These are phyloP conservation scores for Salicornia ramosissima DNA, from an alignment of 148 eudicot species.

Conservation along the genomic window DNA sequence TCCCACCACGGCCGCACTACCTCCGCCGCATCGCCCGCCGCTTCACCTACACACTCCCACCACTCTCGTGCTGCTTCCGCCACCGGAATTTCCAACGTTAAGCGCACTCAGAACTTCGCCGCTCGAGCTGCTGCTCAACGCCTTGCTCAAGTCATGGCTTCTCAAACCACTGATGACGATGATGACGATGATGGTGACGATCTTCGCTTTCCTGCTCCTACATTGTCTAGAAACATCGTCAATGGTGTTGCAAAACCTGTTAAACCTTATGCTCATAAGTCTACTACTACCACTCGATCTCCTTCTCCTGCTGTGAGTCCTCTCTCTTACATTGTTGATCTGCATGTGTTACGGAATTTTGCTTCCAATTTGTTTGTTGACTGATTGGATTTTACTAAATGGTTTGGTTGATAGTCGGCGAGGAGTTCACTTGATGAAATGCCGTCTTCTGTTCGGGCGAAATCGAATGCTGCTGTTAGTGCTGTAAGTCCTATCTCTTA, in stretches of 20 bases:
- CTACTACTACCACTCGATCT: constrained; percentile 35
- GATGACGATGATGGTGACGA: constrained; percentile 48
- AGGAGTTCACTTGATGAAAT: constrained; percentile 1
- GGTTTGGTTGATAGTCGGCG: background rate
- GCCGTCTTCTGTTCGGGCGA: background rate
- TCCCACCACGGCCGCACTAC: constrained; percentile 26
- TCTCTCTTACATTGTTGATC: background rate
- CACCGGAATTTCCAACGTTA: constrained; percentile 52
- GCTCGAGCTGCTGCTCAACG: constrained; percentile 90
- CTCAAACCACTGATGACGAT: constrained; percentile 48
- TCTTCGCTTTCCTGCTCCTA: constrained; percentile 22
- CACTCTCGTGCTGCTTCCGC: constrained; percentile 63
- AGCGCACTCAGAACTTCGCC: constrained; percentile 78
- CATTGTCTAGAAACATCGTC: constrained; percentile 32
- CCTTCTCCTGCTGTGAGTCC: constrained; percentile 46
- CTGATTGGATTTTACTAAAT: background rate
- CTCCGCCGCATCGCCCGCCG: constrained; percentile 24
- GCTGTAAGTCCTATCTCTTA: background rate
- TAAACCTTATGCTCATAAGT: constrained; percentile 14
- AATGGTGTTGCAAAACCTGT: constrained; percentile 22
- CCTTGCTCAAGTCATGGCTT: constrained; percentile 90
- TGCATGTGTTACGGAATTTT: background rate
- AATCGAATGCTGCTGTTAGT: too few species aligned
- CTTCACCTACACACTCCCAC: constrained; percentile 36
- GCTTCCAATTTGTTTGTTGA: background rate